These are phyloP conservation scores for Eucalyptus polybractea DNA, from an alignment of 345 rosid genomes.

Conservation along the genomic window DNA sequence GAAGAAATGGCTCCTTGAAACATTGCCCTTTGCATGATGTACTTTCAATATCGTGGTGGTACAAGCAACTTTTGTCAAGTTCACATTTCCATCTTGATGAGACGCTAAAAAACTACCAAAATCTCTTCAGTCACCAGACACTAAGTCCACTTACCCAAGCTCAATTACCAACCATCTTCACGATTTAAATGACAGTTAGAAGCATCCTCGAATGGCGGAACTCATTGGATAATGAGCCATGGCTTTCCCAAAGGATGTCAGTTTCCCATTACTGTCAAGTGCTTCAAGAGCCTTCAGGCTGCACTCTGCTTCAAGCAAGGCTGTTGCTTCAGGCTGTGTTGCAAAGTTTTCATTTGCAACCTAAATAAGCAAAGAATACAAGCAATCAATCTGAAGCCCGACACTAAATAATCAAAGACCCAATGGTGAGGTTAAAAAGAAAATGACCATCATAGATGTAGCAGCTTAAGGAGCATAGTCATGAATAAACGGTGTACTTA, in stretches of 20 bases:
- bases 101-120: constrained; percentile 29
- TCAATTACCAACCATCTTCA: constrained; percentile 21
- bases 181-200: constrained; percentile 53
- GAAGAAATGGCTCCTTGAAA: constrained; percentile 7
- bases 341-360: constrained; percentile 58
- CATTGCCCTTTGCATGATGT: constrained; percentile 57
- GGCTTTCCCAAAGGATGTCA: constrained; percentile 72
- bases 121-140: constrained; percentile 20
- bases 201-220: constrained; percentile 88
- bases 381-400: background rate
- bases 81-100: constrained; percentile 4
- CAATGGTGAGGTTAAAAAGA: background rate
- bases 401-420: background rate
- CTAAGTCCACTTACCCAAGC: constrained; percentile 31
- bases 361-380: constrained; percentile 12
- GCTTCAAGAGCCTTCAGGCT: constrained; percentile 77
- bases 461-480: background rate
- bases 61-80: constrained; percentile 40
- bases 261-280: constrained; percentile 40
- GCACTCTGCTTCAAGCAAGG: constrained; percentile 54
- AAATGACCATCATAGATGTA: background rate
- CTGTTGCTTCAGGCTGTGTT: constrained; percentile 69
- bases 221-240: constrained; percentile 84
- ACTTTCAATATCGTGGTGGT: constrained; percentile 39
- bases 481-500: background rate